A percentile compares a stretch with the other conserved stretches of the same genome.
These are phyloP conservation scores for Coemansia biformis DNA, from an alignment of 192 early-diverging fungal genomes.

Conservation along the genomic window DNA sequence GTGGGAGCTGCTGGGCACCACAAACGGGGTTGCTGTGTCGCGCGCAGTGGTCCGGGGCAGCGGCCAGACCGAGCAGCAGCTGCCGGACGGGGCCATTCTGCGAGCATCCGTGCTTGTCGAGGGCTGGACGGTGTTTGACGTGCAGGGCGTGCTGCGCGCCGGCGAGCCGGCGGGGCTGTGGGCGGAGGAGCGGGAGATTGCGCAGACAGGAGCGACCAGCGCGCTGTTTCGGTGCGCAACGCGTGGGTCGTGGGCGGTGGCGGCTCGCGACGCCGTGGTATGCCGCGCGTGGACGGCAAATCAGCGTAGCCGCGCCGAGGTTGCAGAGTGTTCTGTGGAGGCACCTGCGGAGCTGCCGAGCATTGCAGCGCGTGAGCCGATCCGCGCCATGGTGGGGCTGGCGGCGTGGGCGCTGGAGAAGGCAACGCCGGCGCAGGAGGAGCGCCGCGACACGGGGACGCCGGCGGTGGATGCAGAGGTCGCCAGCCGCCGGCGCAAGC, in stretches of 20 bases:
- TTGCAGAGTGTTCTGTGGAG: slow-evolving; percentile 29
- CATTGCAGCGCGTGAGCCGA: not conserved
- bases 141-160: not conserved
- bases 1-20: slow-evolving; percentile 19
- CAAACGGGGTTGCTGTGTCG: slow-evolving; percentile 15
- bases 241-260: slow-evolving; percentile 26
- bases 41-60: slow-evolving; percentile 5
- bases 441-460: slow-evolving; percentile 27
- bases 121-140: slow-evolving; percentile 42
- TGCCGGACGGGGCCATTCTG: slow-evolving; percentile 9
- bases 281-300: slow-evolving; percentile 25
- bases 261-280: slow-evolving; percentile 31
- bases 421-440: slow-evolving; percentile 1
- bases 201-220: slow-evolving; percentile 6
- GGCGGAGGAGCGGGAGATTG: slow-evolving; percentile 8
- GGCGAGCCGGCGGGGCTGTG: slow-evolving; percentile 20
- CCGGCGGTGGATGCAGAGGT: slow-evolving; percentile 30
- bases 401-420: slow-evolving; percentile 39
- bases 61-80: not conserved
- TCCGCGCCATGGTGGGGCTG: slow-evolving; percentile 30
- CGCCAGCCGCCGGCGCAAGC: slow-evolving; percentile 26
- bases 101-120: slow-evolving; percentile 29
- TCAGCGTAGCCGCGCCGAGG: slow-evolving; percentile 31
- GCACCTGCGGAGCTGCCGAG: not conserved
- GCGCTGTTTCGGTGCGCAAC: slow-evolving; percentile 7